These are phyloP conservation scores for Mycena chlorophos DNA, from an alignment of 768 basidiomycete species.

Conservation along the genomic window DNA sequence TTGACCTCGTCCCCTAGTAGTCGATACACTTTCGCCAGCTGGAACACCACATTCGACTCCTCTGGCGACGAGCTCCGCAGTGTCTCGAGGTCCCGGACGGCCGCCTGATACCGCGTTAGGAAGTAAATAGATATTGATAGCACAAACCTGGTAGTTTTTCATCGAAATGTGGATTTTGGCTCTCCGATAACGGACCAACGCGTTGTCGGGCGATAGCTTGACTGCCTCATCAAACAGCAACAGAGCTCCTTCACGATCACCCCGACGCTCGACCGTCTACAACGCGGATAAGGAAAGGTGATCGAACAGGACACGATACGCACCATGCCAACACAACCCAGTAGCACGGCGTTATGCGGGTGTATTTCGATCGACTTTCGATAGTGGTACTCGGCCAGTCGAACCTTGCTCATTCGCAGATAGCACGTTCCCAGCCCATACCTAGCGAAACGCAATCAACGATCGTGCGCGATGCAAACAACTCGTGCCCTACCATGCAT, in stretches of 20 bases:
- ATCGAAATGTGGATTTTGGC: conserved; percentile 88
- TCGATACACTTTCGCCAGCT: conserved; percentile 90
- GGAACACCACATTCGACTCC: conserved; percentile 96
- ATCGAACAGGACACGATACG: conserved; percentile 33
- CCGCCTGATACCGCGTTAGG: conserved; percentile 53
- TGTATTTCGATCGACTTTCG: conserved; percentile 90
- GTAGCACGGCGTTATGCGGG: conserved; percentile 90
- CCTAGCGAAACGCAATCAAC: conserved; percentile 68
- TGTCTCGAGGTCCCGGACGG: conserved; percentile 77
- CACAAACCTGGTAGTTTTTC: conserved; percentile 68
- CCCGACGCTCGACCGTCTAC: conserved; percentile 87
- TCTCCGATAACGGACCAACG: conserved; percentile 90
- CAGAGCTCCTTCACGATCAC: conserved; percentile 74
- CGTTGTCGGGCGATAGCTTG: conserved; percentile 78
- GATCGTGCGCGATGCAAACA: conserved; percentile 23
- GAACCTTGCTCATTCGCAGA: conserved; percentile 88
- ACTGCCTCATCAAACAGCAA: conserved; percentile 81
- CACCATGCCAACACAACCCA: conserved; percentile 96
- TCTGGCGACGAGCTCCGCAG: conserved; percentile 84
- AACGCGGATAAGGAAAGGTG: conserved; percentile 21
- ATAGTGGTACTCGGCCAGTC: conserved; percentile 96
- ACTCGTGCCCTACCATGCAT: conserved; percentile 82
- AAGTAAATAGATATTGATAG: conserved; percentile 24
- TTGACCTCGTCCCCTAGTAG: conserved; percentile 75
- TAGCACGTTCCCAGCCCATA: conserved; percentile 99